phyloP scores from a whole-genome alignment of 768 basidiomycete genomes.

The Vararia minispora region DNA sequence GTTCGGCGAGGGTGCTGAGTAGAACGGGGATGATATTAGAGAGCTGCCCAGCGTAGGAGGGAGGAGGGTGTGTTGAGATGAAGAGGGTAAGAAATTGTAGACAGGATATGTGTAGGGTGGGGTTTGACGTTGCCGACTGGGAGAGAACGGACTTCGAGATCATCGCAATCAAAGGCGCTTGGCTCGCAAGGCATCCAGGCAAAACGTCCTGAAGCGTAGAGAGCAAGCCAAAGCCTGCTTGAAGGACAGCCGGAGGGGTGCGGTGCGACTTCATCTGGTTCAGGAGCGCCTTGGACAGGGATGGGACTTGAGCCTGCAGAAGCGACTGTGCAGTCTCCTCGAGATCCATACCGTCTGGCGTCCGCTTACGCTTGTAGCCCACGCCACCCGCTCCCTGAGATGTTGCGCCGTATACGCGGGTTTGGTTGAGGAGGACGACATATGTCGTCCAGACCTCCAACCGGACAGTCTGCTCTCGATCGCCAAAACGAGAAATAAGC shows the following conservation, averaged over 20 bases:
- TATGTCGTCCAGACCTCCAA: conserved; percentile 90
- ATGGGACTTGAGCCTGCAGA: conserved; percentile 65
- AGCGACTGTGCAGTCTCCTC: conserved; percentile 64
- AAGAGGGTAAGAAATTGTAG: conserved; percentile 80
- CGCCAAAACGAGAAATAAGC: conserved; percentile 83
- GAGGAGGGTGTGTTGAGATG: conserved; percentile 60
- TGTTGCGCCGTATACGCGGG: conserved; percentile 63
- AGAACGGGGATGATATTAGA: conserved; percentile 62
- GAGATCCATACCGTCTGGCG: conserved; percentile 62
- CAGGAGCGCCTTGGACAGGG: conserved; percentile 69
- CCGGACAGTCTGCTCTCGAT: conserved; percentile 91
- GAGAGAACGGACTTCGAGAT: conserved; percentile 56
- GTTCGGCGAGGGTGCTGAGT: conserved; percentile 63
- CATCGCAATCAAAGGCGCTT: conserved; percentile 50
- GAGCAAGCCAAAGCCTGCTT: conserved; percentile 78
- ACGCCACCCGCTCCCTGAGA: conserved; percentile 40
- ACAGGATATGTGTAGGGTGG: conserved; percentile 72
- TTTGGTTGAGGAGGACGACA: conserved; percentile 71
- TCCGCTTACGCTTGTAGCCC: conserved; percentile 66
- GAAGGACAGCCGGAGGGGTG: conserved; percentile 64
- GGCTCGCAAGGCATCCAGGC: conserved; percentile 69
- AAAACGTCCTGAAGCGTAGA: conserved; percentile 67
- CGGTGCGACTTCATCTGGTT: conserved; percentile 80
- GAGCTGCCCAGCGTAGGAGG: conserved; percentile 50
- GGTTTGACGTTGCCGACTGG: conserved; percentile 63